Evolutionary conservation across 2,329 filamentous ascomycete genomes (phyloP).

Genomic region (Colletotrichum australisinense): DNA sequence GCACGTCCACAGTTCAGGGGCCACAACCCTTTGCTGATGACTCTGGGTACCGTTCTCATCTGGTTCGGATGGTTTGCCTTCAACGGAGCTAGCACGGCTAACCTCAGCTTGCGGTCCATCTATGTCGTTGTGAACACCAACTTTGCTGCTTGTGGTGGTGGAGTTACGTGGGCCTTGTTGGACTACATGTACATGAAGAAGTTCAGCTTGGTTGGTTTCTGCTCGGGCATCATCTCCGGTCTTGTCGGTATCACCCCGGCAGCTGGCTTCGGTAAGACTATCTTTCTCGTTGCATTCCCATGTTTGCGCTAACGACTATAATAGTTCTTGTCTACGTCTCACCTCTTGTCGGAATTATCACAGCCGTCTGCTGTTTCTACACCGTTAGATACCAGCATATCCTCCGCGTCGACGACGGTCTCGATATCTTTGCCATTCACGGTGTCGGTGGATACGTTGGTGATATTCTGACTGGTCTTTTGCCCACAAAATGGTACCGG

Average conservation of each 20-base stretch:
- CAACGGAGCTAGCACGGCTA: slow-evolving; percentile 61
- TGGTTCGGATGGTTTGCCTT: slow-evolving; percentile 73
- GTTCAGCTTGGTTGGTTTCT: slow-evolving; percentile 74
- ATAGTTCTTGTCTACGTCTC: slow-evolving; percentile 61
- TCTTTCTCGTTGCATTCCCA: background rate
- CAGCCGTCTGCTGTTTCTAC: slow-evolving; percentile 58
- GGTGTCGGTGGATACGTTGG: slow-evolving; percentile 69
- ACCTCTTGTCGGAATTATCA: slow-evolving; percentile 63
- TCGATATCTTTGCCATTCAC: slow-evolving; percentile 71
- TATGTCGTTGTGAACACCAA: slow-evolving; percentile 70
- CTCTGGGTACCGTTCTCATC: slow-evolving; percentile 72
- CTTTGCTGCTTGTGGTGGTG: slow-evolving; percentile 65
- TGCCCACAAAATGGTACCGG: slow-evolving; percentile 59
- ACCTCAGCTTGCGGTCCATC: slow-evolving; percentile 62
- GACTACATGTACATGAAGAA: slow-evolving; percentile 61
- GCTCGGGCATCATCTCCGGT: slow-evolving; percentile 87
- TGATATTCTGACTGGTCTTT: slow-evolving; percentile 69
- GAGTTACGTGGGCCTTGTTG: slow-evolving; percentile 63
- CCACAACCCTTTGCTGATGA: slow-evolving; percentile 73
- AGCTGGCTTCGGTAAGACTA: slow-evolving; percentile 66
- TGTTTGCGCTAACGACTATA: background rate
- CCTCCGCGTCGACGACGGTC: slow-evolving; percentile 65
- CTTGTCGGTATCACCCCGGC: slow-evolving; percentile 89
- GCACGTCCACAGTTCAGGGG: slow-evolving; percentile 55
- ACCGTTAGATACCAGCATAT: slow-evolving; percentile 61